phyloP scores from a whole-genome alignment of 2,329 filamentous ascomycete species.

The Talaromyces marneffei region DNA sequence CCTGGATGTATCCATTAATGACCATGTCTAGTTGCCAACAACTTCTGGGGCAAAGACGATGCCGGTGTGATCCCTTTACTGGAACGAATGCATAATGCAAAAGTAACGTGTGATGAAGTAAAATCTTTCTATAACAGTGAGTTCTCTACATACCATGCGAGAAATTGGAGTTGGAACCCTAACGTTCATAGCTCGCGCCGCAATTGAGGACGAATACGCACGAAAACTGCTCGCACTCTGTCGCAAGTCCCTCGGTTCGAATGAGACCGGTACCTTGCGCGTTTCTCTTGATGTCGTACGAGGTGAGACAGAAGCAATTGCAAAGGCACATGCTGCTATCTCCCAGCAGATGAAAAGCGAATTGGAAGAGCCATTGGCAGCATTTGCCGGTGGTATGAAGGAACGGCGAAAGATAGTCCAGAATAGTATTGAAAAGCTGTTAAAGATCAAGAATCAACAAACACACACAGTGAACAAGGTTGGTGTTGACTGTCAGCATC shows the following conservation, averaged over 20 bases:
- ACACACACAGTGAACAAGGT: slow-evolving; percentile 89
- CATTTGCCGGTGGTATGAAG: slow-evolving; percentile 92
- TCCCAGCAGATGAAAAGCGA: slow-evolving; percentile 94
- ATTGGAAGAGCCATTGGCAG: slow-evolving; percentile 84
- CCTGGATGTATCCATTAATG: slow-evolving; percentile 26
- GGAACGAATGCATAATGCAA: slow-evolving; percentile 89
- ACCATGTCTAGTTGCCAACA: slow-evolving; percentile 75
- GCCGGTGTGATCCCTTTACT: slow-evolving; percentile 87
- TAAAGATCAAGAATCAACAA: slow-evolving; percentile 90
- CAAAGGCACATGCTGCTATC: slow-evolving; percentile 84
- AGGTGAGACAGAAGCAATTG: slow-evolving; percentile 86
- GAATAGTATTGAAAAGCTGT: slow-evolving; percentile 83
- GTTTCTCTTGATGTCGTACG: slow-evolving; percentile 80
- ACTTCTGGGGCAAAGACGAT: slow-evolving; percentile 99
- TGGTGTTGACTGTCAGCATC: slow-evolving; percentile 19
- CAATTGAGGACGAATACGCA: slow-evolving; percentile 95
- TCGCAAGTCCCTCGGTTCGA: slow-evolving; percentile 82
- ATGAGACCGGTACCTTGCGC: slow-evolving; percentile 77
- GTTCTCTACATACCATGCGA: slow-evolving; percentile 20
- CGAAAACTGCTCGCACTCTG: slow-evolving; percentile 80
- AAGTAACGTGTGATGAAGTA: slow-evolving; percentile 89
- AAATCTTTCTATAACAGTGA: slow-evolving; percentile 81
- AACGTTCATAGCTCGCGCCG: slow-evolving; percentile 62
- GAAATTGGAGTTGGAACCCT: not conserved
- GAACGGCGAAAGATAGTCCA: slow-evolving; percentile 96